Percentiles rank a stretch among this genome's conserved stretches.
These are phyloP conservation scores for Gynostemma pentaphyllum DNA, from an alignment of 306 rosid genomes.

Conservation along the genomic window DNA sequence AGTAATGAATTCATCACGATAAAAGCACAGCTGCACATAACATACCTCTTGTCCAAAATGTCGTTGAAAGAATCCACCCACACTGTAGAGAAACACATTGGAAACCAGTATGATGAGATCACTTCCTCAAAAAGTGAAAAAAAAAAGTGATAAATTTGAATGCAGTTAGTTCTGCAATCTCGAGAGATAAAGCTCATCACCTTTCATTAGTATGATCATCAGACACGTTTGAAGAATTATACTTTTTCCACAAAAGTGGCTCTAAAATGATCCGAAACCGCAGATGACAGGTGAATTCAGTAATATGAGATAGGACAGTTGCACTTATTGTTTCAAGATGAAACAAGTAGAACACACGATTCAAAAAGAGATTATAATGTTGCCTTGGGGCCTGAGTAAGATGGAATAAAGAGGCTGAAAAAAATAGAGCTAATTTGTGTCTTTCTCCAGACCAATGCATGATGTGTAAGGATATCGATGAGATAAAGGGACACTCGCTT, in stretches of 20 bases:
- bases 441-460: too few species aligned
- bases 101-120: slow-evolving; percentile 3
- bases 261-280: slow-evolving; percentile 74
- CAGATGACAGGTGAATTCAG: slow-evolving; percentile 25
- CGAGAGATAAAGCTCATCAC: slow-evolving; percentile 18
- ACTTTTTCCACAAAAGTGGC: slow-evolving; percentile 76
- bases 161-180: slow-evolving; percentile 11
- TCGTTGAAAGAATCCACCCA: slow-evolving; percentile 71
- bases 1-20: neutral
- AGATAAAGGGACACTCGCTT: too few species aligned
- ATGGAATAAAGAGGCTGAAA: too few species aligned
- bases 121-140: slow-evolving; percentile 12
- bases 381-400: too few species aligned
- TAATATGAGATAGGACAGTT: neutral
- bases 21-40: neutral
- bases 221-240: slow-evolving; percentile 25
- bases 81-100: slow-evolving; percentile 40
- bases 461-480: too few species aligned
- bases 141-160: slow-evolving; percentile 7
- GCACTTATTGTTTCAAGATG: neutral
- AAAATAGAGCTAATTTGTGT: too few species aligned
- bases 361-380: too few species aligned
- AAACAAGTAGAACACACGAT: neutral
- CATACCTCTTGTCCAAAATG: slow-evolving; percentile 94
- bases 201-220: slow-evolving; percentile 57